Evolutionary conservation across 306 rosid species (phyloP).

Genomic region (Quercus mongolica): DNA sequence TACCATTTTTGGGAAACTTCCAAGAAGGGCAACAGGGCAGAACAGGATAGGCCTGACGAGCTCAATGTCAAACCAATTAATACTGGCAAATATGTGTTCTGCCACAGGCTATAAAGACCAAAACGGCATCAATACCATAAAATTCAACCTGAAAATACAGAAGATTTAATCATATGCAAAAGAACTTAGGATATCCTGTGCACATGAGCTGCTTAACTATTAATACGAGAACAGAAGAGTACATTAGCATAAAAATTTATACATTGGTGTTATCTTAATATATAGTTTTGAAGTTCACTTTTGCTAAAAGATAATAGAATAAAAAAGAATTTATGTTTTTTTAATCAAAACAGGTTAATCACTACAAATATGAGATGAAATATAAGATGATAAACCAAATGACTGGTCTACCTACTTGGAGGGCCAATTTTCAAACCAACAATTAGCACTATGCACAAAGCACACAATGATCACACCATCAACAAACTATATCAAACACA

Average conservation of each 20-base stretch:
- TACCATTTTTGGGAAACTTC: slow-evolving; percentile 15
- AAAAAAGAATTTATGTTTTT: background rate
- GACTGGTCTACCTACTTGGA: background rate
- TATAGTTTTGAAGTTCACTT: background rate
- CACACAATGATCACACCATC: slow-evolving; percentile 2
- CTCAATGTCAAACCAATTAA: slow-evolving; percentile 14
- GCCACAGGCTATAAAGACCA: slow-evolving; percentile 17
- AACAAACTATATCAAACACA: slow-evolving; percentile 8
- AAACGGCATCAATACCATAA: slow-evolving; percentile 6
- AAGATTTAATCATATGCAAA: background rate
- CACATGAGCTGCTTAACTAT: background rate
- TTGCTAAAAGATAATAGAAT: background rate
- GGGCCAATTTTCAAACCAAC: background rate
- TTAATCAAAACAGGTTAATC: background rate
- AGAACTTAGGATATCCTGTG: background rate
- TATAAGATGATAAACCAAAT: background rate
- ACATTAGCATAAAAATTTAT: background rate
- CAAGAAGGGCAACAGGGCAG: slow-evolving; percentile 6
- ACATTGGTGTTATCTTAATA: background rate
- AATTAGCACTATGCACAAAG: background rate
- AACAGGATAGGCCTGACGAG: slow-evolving; percentile 14
- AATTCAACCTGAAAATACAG: slow-evolving; percentile 21
- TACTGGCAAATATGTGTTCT: slow-evolving; percentile 18
- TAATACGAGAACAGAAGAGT: slow-evolving; percentile 10
- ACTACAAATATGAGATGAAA: background rate